These are phyloP conservation scores for Lanmaoa rubissima DNA, from an alignment of 768 basidiomycete genomes.

Conservation along the genomic window DNA sequence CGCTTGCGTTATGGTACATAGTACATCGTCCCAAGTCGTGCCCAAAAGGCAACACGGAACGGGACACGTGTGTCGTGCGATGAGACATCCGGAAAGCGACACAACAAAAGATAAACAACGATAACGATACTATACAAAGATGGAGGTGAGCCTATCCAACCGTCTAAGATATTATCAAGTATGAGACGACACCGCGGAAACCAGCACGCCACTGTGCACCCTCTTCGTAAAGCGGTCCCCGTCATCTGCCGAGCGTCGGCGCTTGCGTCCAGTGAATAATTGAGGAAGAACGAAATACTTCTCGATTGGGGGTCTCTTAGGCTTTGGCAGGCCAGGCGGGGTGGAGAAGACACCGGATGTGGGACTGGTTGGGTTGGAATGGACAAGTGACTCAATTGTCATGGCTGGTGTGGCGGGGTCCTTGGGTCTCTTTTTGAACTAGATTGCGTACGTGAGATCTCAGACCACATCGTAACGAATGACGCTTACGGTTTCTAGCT, in stretches of 20 bases:
- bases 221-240: constrained; percentile 26
- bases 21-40: neutral
- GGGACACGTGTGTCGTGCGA: neutral
- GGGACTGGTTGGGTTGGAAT: constrained; percentile 68
- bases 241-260: constrained; percentile 27
- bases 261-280: constrained; percentile 22
- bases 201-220: constrained; percentile 12
- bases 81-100: constrained; percentile 1
- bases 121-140: constrained; percentile 33
- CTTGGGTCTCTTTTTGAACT: constrained; percentile 58
- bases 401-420: constrained; percentile 39
- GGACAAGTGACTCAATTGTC: constrained; percentile 65
- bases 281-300: constrained; percentile 35
- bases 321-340: constrained; percentile 18
- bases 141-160: constrained; percentile 3
- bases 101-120: constrained; percentile 6
- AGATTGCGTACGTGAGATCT: constrained; percentile 29
- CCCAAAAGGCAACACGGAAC: neutral
- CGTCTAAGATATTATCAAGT: constrained; percentile 7
- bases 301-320: constrained; percentile 37
- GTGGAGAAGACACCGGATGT: constrained; percentile 29
- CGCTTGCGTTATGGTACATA: neutral
- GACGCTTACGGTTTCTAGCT: constrained; percentile 64
- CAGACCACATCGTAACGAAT: neutral
- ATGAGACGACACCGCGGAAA: constrained; percentile 15